These are phyloP conservation scores for Coffea eugenioides DNA, from an alignment of 257 asterid genomes.

Conservation along the genomic window DNA sequence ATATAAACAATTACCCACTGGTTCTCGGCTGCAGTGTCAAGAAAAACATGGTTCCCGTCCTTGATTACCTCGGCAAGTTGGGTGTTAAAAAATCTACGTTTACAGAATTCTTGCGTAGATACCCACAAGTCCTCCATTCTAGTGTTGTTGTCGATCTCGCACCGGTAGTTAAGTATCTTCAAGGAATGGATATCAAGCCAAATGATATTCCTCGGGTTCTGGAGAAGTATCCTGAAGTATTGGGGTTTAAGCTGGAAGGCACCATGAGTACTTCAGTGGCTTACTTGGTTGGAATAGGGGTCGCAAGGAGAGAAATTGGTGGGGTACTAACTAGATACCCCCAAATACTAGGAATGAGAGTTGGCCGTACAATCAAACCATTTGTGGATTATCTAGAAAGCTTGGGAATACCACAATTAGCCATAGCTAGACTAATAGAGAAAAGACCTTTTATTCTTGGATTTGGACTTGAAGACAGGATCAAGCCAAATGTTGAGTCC, in stretches of 20 bases:
- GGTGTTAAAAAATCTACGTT: constrained; percentile 80
- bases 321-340: constrained; percentile 75
- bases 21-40: constrained; percentile 98
- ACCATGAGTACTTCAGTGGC: constrained; percentile 99
- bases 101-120: constrained; percentile 72
- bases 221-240: constrained; percentile 79
- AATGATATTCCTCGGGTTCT: constrained; percentile 78
- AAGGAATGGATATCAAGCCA: constrained; percentile 94
- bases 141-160: constrained; percentile 92
- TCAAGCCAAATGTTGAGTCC: constrained; percentile 61
- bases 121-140: constrained; percentile 97
- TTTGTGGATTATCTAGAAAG: constrained; percentile 78
- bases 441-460: constrained; percentile 83
- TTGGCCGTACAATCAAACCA: constrained; percentile 91
- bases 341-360: constrained; percentile 90
- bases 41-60: constrained; percentile 96
- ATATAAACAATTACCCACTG: constrained; percentile 90
- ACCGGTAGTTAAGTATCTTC: constrained; percentile 92
- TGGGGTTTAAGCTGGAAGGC: constrained; percentile 96
- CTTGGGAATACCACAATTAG: constrained; percentile 74
- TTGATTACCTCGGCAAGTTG: constrained; percentile 88
- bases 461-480: constrained; percentile 67
- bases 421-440: constrained; percentile 85
- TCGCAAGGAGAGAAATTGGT: constrained; percentile 90
- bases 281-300: constrained; percentile 89